Percentiles rank a stretch among this genome's conserved stretches.
Conservation (phyloP, 768 basidiomycete genomes). For the Tephrocybe rancida region DNA sequence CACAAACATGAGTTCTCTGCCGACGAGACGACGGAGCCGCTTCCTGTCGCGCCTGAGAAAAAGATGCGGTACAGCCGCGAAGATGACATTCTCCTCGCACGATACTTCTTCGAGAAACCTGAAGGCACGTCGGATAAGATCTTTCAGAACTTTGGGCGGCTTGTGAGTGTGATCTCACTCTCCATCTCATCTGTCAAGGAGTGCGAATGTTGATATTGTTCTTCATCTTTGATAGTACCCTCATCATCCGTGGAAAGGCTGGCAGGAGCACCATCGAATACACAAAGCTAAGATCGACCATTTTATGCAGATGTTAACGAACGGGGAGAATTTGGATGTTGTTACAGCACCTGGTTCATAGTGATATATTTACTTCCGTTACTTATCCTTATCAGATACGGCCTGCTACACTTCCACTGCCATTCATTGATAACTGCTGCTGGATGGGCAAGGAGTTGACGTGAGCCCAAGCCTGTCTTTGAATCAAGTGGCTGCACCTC, state of each 20-base stretch:
- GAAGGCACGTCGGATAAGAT: constrained; percentile 84
- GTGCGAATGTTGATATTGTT: constrained; percentile 2
- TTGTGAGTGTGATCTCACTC: constrained; percentile 45
- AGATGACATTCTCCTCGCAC: constrained; percentile 81
- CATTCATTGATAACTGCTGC: no score
- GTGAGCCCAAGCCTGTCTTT: no score
- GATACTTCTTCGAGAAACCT: constrained; percentile 70
- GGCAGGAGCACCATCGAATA: constrained; percentile 91
- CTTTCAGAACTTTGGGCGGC: constrained; percentile 77
- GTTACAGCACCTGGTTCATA: constrained; percentile 16
- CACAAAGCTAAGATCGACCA: constrained; percentile 88
- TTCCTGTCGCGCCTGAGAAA: constrained; percentile 80
- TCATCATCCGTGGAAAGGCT: constrained; percentile 93
- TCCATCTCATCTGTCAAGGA: neutral
- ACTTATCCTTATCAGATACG: no score
- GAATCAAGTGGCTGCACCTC: no score
- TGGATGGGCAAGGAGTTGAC: no score
- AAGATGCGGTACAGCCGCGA: constrained; percentile 84
- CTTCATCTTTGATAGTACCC: constrained; percentile 54
- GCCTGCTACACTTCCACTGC: no score
- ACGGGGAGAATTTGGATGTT: constrained; percentile 53
- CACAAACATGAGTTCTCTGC: constrained; percentile 84
- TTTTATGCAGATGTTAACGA: constrained; percentile 60
- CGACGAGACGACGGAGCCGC: constrained; percentile 65
- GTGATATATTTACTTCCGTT: neutral